Evolutionary conservation across 1,284 basidiomycete species (phyloP), one percentile per base, ranked within the genome.

Genomic region (Testicularia cyperi): DNA sequence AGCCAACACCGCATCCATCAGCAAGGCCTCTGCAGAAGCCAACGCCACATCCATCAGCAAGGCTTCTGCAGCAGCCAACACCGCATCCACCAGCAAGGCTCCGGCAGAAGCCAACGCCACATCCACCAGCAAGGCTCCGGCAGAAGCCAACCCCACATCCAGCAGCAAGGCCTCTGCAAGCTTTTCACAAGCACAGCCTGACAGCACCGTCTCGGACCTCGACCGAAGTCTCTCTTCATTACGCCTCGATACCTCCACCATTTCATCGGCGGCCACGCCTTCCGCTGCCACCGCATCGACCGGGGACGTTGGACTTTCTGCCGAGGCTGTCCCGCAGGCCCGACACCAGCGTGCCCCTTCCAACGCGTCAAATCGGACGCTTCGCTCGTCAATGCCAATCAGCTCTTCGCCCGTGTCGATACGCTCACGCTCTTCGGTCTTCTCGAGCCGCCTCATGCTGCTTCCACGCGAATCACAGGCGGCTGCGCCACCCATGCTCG

Each of bases 401-500:
- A 43, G 38, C 15, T 60, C 58, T 3, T 62, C 57, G 8, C 65
- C 68, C 10, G 44, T 46, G 13, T 70, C 68, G 18, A 42, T 56
- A 6, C 51, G 63, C 15, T 70, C 68, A n/a, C 48, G 44, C 19
- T 55, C 62, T 1, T 68, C 65, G 5, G 41, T 46, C 1, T 25
- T 64, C 4, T 61, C 61, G 20, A 62, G 47, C 29, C 48, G 53
- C 29, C 49, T 52, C 32, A 32, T 48, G 1, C 52, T 64, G 16
- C 53, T 51, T 21, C 52, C 63, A 2, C 41, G 62, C 28, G 52
- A 63, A 19, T 33, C 44, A 6, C 57, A 65, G 23, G 46, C 44
- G 8, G 54, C 54, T n/a, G 57, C 51, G 18, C 56, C 65, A n/a
- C 68, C 68, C 30, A 68, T 48, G 47, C 54, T 70, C 21, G 62